Evolutionary conservation across 2,329 filamentous ascomycete genomes (phyloP).

Genomic region (Pseudogymnoascus sp.): DNA sequence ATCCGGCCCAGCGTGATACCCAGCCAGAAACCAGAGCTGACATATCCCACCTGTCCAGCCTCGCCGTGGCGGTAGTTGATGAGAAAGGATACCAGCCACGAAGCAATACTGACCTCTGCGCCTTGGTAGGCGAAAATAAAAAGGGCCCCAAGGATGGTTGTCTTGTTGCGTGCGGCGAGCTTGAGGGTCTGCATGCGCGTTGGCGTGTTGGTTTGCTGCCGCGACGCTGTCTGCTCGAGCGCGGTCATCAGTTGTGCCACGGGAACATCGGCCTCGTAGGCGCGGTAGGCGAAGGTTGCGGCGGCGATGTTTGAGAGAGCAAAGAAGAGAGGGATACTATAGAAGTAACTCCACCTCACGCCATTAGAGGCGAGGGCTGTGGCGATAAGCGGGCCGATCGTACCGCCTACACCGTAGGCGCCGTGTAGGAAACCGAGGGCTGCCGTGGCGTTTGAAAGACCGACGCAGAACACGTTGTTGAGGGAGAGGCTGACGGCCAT

Average conservation of each 20-base stretch:
- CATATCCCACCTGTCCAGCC: slow-evolving; percentile 67
- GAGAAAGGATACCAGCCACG: slow-evolving; percentile 81
- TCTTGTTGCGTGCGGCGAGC: slow-evolving; percentile 27
- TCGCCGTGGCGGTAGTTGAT: slow-evolving; percentile 64
- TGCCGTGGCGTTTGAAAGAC: slow-evolving; percentile 44
- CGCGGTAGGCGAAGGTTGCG: slow-evolving; percentile 59
- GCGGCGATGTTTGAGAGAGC: slow-evolving; percentile 48
- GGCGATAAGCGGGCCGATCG: slow-evolving; percentile 61
- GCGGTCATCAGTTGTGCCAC: slow-evolving; percentile 33
- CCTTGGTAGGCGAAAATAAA: slow-evolving; percentile 87
- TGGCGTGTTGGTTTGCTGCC: slow-evolving; percentile 13
- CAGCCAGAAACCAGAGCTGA: slow-evolving; percentile 63
- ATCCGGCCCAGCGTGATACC: slow-evolving; percentile 74
- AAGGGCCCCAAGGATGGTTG: slow-evolving; percentile 63
- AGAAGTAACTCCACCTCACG: slow-evolving; percentile 63
- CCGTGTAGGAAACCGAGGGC: slow-evolving; percentile 59
- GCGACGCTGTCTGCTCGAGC: slow-evolving; percentile 34
- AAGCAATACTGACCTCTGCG: slow-evolving; percentile 73
- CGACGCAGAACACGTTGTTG: slow-evolving; percentile 51
- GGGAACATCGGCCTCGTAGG: slow-evolving; percentile 55
- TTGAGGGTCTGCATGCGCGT: slow-evolving; percentile 31
- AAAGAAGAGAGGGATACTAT: slow-evolving; percentile 56
- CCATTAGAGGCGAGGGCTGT: slow-evolving; percentile 59
- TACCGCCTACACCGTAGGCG: slow-evolving; percentile 58
- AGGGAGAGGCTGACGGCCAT: slow-evolving; percentile 49